Evolutionary conservation across 2,329 filamentous ascomycete genomes (phyloP).

Genomic region (Cyanodermella asteris): DNA sequence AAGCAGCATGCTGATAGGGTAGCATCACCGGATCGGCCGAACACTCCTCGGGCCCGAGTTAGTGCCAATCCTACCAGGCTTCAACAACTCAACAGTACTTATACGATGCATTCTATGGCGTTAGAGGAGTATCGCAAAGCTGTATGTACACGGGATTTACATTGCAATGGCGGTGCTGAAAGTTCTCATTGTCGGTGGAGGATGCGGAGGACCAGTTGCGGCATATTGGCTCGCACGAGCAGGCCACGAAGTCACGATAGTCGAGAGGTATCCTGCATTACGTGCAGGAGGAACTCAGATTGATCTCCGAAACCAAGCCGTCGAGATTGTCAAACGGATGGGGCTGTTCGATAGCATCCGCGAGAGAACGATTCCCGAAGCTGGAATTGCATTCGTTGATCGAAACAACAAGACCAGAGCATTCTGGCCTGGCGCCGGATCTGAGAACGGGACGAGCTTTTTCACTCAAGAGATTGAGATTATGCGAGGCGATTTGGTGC

Average conservation of each 20-base stretch:
- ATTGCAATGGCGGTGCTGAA: conserved; percentile 14
- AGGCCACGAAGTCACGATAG: conserved; percentile 19
- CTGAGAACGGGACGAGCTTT: conserved; percentile 14
- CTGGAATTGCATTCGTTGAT: conserved; percentile 27
- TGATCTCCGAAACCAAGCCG: conserved; percentile 30
- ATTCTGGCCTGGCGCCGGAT: conserved; percentile 19
- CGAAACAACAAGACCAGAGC: conserved; percentile 11
- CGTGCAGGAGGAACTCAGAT: conserved; percentile 29
- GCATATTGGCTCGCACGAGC: conserved; percentile 27
- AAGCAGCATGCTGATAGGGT: no score
- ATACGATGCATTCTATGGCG: no score
- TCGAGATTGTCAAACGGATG: conserved; percentile 31
- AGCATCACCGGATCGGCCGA: no score
- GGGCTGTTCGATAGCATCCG: conserved; percentile 24
- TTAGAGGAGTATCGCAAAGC: no score
- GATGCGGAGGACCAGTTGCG: conserved; percentile 20
- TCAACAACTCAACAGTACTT: no score
- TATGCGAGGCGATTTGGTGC: conserved; percentile 29
- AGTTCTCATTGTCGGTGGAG: conserved; percentile 26
- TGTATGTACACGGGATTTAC: no score
- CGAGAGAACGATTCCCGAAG: conserved; percentile 20
- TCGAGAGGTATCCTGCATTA: conserved; percentile 21
- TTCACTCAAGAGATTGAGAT: conserved; percentile 32
- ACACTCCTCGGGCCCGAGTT: no score
- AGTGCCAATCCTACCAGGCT: no score